Conservation (phyloP, 306 rosid species). For the Castanospermum australe region DNA sequence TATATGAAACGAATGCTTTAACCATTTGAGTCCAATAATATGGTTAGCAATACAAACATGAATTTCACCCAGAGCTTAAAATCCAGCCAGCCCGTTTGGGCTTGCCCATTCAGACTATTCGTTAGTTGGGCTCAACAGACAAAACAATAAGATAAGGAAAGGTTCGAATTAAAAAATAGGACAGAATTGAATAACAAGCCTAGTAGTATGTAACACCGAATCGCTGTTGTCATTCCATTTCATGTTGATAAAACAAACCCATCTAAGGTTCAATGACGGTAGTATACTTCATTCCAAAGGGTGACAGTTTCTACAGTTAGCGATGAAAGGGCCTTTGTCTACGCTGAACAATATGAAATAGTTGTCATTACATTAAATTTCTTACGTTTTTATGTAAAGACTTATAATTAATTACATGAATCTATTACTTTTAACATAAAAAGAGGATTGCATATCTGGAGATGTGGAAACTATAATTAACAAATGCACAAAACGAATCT, state of each 20-base stretch:
- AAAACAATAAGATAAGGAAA: too few relatives aligned
- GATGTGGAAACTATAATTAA: background rate
- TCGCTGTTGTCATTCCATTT: background rate
- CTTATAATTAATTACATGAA: background rate
- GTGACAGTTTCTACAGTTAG: background rate
- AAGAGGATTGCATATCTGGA: background rate
- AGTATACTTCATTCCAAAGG: background rate
- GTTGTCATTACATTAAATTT: background rate
- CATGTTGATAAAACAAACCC: background rate
- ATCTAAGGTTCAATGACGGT: background rate
- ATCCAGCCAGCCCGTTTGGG: too few relatives aligned
- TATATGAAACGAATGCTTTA: too few relatives aligned
- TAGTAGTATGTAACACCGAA: background rate
- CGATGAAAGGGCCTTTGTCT: background rate
- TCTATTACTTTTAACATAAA: background rate
- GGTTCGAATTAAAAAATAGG: background rate
- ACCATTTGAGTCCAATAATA: too few relatives aligned
- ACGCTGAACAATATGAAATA: background rate
- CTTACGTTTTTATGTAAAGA: background rate
- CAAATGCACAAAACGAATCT: background rate
- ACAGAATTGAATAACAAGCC: background rate
- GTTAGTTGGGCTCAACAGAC: too few relatives aligned
- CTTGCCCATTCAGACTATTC: too few relatives aligned
- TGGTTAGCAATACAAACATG: too few relatives aligned
- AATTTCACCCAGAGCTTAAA: too few relatives aligned